These are phyloP conservation scores for Oryza meyeriana DNA, from an alignment of 176 grass and related monocot genomes.

Conservation along the genomic window DNA sequence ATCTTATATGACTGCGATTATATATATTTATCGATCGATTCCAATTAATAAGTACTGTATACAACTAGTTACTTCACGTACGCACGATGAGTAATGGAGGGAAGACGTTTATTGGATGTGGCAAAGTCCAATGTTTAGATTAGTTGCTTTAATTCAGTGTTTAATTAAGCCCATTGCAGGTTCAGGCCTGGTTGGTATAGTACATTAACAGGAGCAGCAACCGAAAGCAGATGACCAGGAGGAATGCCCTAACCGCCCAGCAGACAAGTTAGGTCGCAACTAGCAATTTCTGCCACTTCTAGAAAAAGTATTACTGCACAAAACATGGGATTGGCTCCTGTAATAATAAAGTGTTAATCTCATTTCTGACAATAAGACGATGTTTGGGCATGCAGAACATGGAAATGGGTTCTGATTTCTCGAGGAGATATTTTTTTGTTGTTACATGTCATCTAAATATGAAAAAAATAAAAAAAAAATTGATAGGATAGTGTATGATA, in stretches of 20 bases:
- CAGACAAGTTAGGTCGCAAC: conserved; percentile 11
- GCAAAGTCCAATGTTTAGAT: neutral
- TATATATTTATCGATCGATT: neutral
- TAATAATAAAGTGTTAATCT: neutral
- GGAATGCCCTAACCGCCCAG: neutral
- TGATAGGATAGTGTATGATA: too few species aligned
- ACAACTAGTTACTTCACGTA: neutral
- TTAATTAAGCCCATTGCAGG: neutral
- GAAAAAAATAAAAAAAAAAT: too few species aligned
- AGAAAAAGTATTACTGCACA: neutral
- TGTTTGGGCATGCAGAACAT: too few species aligned
- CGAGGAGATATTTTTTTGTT: too few species aligned
- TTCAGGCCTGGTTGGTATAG: neutral
- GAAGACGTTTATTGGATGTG: neutral
- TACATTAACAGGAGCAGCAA: neutral
- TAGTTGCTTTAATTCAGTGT: neutral
- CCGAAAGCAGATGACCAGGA: conserved; percentile 11
- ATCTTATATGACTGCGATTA: neutral
- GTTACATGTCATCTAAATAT: too few species aligned
- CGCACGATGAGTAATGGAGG: neutral
- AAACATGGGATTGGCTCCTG: neutral
- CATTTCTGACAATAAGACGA: neutral
- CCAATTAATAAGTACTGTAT: neutral
- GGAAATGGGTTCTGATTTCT: too few species aligned
- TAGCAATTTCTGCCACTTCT: neutral